Conservation (phyloP, 805 yeast genomes). For the Blastobotrys attinorum region DNA sequence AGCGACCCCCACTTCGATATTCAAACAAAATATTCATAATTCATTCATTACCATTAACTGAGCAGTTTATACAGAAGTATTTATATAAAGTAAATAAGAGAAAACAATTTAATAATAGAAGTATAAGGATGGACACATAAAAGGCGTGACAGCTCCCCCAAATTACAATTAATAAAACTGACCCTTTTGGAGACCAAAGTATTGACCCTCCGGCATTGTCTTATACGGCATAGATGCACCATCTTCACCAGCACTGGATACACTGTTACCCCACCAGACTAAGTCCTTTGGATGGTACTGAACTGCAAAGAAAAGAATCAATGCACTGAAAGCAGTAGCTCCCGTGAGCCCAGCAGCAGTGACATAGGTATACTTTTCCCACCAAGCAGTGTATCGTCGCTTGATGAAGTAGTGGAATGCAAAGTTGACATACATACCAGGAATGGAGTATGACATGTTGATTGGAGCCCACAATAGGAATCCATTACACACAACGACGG, state of each 20-base stretch:
- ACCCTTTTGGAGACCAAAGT: constrained; percentile 5
- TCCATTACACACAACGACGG: constrained; percentile 22
- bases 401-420: constrained; percentile 39
- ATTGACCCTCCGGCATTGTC: constrained; percentile 9
- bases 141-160: background rate
- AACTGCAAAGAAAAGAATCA: constrained; percentile 38
- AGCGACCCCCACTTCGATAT: too few species aligned
- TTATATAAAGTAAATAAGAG: too few species aligned
- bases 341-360: constrained; percentile 41
- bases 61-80: too few species aligned
- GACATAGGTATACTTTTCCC: constrained; percentile 47
- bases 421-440: constrained; percentile 35
- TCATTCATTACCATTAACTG: too few species aligned
- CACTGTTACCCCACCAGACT: constrained; percentile 47
- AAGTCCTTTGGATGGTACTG: constrained; percentile 36
- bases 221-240: constrained; percentile 10
- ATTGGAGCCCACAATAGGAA: constrained; percentile 34
- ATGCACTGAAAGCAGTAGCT: constrained; percentile 43
- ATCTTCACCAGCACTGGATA: constrained; percentile 18
- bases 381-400: constrained; percentile 38
- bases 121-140: background rate
- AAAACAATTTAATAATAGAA: background rate
- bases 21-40: too few species aligned
- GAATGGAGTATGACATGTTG: constrained; percentile 36
- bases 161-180: background rate